Conservation (phyloP, 805 yeast genomes). For the Metschnikowia cubensis region DNA sequence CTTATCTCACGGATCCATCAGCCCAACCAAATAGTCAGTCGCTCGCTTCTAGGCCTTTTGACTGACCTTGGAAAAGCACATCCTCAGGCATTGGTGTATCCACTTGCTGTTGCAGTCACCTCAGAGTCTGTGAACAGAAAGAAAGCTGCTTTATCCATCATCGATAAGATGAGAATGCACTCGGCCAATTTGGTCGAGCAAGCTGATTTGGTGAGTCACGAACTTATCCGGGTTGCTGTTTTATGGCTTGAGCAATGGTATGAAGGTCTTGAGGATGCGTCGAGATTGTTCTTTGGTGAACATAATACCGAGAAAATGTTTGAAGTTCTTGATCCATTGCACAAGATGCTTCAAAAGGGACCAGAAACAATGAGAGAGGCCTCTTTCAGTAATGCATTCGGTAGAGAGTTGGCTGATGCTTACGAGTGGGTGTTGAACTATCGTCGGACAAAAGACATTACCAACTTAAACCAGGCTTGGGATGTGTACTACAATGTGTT, state of each 20-base stretch:
- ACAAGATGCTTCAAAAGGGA: slow-evolving; percentile 75
- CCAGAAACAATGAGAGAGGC: slow-evolving; percentile 92
- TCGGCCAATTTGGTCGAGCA: slow-evolving; percentile 83
- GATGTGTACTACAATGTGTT: slow-evolving; percentile 92
- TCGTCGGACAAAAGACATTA: slow-evolving; percentile 77
- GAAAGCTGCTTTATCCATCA: slow-evolving; percentile 84
- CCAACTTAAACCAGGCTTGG: slow-evolving; percentile 96
- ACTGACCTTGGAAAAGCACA: slow-evolving; percentile 91
- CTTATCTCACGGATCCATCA: slow-evolving; percentile 95
- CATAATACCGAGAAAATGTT: slow-evolving; percentile 94
- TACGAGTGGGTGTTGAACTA: slow-evolving; percentile 88
- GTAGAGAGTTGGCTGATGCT: slow-evolving; percentile 88
- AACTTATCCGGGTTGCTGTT: slow-evolving; percentile 89
- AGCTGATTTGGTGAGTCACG: slow-evolving; percentile 90
- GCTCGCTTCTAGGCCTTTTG: slow-evolving; percentile 71
- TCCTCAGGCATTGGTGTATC: slow-evolving; percentile 95
- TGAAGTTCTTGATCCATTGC: slow-evolving; percentile 83
- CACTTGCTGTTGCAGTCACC: slow-evolving; percentile 91
- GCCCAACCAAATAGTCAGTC: slow-evolving; percentile 80
- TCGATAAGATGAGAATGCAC: slow-evolving; percentile 88
- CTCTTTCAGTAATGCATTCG: slow-evolving; percentile 89
- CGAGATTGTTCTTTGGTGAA: slow-evolving; percentile 88
- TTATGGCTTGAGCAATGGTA: slow-evolving; percentile 98
- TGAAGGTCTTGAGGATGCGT: slow-evolving; percentile 95
- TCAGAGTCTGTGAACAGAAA: slow-evolving; percentile 88